A percentile compares a stretch with the other conserved stretches of the same genome.
These are phyloP conservation scores for sorghum (Sorghum bicolor) DNA, from an alignment of 176 grass and related monocot genomes.

Conservation along the genomic window Sorghum_bicolor_NCBIv3 NC_012879.2:2334501-2335000, in stretches of 20 bases:
- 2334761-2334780: conserved; percentile 32
- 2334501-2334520: conserved; percentile 51
- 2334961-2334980: conserved; percentile 62
- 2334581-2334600: conserved; percentile 60
- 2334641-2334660: conserved; percentile 40
- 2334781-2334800: conserved; percentile 52
- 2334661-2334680: conserved; percentile 32
- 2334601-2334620: conserved; percentile 43
- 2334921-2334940: conserved; percentile 25
- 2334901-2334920: conserved; percentile 42
- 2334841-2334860: conserved; percentile 8
- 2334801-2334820: conserved; percentile 47
- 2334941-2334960: conserved; percentile 35
- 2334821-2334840: conserved; percentile 14
- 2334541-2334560: conserved; percentile 38
- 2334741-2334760: conserved; percentile 34
- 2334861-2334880: conserved; percentile 66
- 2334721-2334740: conserved; percentile 31
- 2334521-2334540: conserved; percentile 35
- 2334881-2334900: conserved; percentile 42
- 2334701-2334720: conserved; percentile 42
- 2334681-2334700: conserved; percentile 59
- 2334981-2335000: conserved; percentile 44
- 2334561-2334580: conserved; percentile 40
- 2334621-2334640: conserved; percentile 45